Base-by-base conservation (phyloP, 192 early-diverging fungal genomes). In the Diversispora eburnea region DNA sequence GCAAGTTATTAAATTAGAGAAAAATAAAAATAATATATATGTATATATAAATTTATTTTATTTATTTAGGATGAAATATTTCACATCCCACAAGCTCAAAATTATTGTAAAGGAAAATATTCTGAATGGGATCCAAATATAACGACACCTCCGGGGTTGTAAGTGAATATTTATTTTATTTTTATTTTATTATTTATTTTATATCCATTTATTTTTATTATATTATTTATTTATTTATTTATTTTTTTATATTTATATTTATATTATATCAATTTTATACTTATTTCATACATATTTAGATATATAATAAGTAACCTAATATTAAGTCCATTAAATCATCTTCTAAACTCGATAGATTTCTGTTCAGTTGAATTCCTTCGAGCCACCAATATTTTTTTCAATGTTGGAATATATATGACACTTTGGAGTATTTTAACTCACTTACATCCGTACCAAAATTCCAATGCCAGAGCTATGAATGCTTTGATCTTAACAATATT, bases 101-200 rank as follows among this genome's bases (percentile, higher is more conserved):
- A 74, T 20, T 98, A 96, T 83, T 95, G 94, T 73, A 20, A 63
- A 3, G 90, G 89, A 19, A 77, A 86, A 55, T 98, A 84, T 75
- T 66, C 51, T 52, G 79, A 75, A 33, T 98, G 93, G 91, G 91
- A 98, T 76, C 89, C 90, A n/a, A 99, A 95, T 76, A 77, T 99
- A 33, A 99, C 97, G 0, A 99, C 97, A n/a, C 97, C 95, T 49
- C 95, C 97, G 20, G 97, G 95, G 12, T 85, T 97, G 85, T 99
- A 91, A 77, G 74, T 87, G 54, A 19, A 52, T 20, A 19, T 8
- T 25, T 49, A 20, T n/a, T 51, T 51, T 70, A 70, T 43, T n/a
- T 51, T 51, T 70, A 70, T 43, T 54, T 25, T 58, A 58, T 1
- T 33, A 33, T 33, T 33, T 33, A 2, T 33, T 33, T 33, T 33